Percentiles rank a stretch among this genome's conserved stretches.
These are phyloP conservation scores for Aspergillus leporis DNA, from an alignment of 495 filamentous ascomycete species.

Conservation along the genomic window DNA sequence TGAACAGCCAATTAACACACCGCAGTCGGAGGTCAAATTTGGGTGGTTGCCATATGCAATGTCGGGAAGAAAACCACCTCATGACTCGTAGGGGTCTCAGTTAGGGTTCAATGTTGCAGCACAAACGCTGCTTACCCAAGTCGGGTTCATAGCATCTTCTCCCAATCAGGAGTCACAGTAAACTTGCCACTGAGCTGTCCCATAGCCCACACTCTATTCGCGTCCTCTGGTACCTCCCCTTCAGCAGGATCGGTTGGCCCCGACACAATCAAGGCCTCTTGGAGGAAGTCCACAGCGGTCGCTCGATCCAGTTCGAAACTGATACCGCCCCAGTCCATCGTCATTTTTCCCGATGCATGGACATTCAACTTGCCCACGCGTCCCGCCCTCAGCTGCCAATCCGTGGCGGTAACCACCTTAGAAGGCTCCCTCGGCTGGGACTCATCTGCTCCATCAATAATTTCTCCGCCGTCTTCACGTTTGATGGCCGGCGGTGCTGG, in stretches of 20 bases:
- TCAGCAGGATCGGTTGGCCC: conserved; percentile 28
- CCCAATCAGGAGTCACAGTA: conserved; percentile 52
- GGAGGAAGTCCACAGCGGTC: conserved; percentile 44
- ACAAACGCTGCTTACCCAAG: background rate
- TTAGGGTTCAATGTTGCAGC: background rate
- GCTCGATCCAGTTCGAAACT: conserved; percentile 48
- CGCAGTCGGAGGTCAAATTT: background rate
- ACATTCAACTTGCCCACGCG: conserved; percentile 58
- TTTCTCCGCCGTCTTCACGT: conserved; percentile 33
- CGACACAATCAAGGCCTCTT: conserved; percentile 47
- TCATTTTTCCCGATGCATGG: conserved; percentile 49
- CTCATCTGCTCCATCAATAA: conserved; percentile 30
- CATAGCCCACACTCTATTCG: conserved; percentile 49
- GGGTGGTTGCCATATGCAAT: background rate
- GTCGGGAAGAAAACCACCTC: background rate
- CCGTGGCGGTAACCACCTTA: conserved; percentile 40
- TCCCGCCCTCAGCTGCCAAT: conserved; percentile 52
- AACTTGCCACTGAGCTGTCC: conserved; percentile 52
- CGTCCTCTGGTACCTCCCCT: conserved; percentile 26
- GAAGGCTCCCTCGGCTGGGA: conserved; percentile 14
- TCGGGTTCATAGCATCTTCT: conserved; percentile 39
- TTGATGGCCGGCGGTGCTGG: conserved; percentile 29
- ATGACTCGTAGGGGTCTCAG: background rate
- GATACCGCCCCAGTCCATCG: conserved; percentile 52
- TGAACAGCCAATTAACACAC: background rate